Base-by-base conservation (phyloP, 108 stramenopile species). In the Cyclotella choctawhatcheeana region DNA sequence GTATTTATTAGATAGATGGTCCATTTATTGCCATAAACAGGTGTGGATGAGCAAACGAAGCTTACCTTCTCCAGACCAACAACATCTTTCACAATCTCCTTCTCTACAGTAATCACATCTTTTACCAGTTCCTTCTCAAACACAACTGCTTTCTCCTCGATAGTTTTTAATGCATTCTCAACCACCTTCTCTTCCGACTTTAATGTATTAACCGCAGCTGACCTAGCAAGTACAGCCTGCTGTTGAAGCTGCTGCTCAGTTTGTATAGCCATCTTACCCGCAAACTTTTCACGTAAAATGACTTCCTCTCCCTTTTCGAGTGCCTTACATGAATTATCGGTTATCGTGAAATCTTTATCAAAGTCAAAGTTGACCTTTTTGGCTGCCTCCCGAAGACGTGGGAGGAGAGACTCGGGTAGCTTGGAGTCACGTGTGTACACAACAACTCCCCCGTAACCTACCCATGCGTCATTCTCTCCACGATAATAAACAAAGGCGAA, bases 401-500 rank as follows among this genome's bases (percentile, higher is more conserved):
- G 93, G n/a, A 88, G 67, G 45, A 97, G 61, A 25, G 84, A 79
- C 44, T 89, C 88, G 47, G 96, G 96, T 43, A 98, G 66, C 58
- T 84, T 80, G 22, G 90, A 22, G 31, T 86, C 85, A 24, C 89
- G 81, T n/a, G 97, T 97, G 93, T 98, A 98, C 7, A 98, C 84
- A 5, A 97, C 95, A 0, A 84, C 96, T 27, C 97, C 97, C 33
- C 94, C 97, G 75, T 98, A 98, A 2, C 97, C 97, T 64, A 94
- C 84, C 97, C 97, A 98, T 3, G 97, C 97, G 73, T 98, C 97
- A 66, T 98, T 98, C 48, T 77, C 81, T 24, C 97, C 97, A 10
- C 97, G 85, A 81, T 97, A 98, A 62, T 96, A 97, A 18, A 98
- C 90, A 64, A 97, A 92, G 40, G 96, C 96, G 84, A 97, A 97